Evolutionary conservation across 2,329 filamentous ascomycete species (phyloP), one percentile per base, ranked within the genome.

Genomic region (Microsporum ferrugineum): DNA sequence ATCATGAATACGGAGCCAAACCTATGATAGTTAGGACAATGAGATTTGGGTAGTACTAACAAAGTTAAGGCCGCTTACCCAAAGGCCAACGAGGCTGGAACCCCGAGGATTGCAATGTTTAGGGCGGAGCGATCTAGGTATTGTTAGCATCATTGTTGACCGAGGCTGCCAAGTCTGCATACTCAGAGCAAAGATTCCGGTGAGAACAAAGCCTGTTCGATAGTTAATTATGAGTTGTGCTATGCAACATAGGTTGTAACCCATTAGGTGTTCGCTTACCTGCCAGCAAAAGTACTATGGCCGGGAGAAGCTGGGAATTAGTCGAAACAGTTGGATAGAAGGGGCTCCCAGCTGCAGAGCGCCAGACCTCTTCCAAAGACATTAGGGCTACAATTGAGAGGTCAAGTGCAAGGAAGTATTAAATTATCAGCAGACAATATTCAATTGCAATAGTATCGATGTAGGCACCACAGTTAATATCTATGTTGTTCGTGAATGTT

Each of bases 1-100:
- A 99, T 97, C 88, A 96, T 96, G 78, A 94, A 96, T 53, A 99
- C 91, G 58, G 92, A 87, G 68, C 94, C 94, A 75, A 96, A 88
- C 58, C 92, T 96, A 71, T 8, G 29, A 23, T 14, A 43, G 31
- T 65, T 45, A 63, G 36, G 61, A 49, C 38, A 23, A 59, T 66
- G 62, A 67, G 47, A 63, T 51, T 55, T 49, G 47, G 49, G 51
- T 31, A 51, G 39, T 56, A 47, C 29, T 60, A 62, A 57, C 57
- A 7, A 36, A 8, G 2, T 29, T 53, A 41, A 7, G 27, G 34
- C 62, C 51, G 71, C 89, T 71, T 85, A 97, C 92, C 89, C 92
- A 78, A 96, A 84, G 65, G 91, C 88, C 68, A 95, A 73, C 63
- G 92, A 95, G 64, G 94, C 91, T 47, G 94, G 92, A 65, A 96